Percentiles rank a stretch among this genome's conserved stretches.
Evolutionary conservation across 2,329 filamentous ascomycete species (phyloP).

Genomic region (Cladophialophora immunda): DNA sequence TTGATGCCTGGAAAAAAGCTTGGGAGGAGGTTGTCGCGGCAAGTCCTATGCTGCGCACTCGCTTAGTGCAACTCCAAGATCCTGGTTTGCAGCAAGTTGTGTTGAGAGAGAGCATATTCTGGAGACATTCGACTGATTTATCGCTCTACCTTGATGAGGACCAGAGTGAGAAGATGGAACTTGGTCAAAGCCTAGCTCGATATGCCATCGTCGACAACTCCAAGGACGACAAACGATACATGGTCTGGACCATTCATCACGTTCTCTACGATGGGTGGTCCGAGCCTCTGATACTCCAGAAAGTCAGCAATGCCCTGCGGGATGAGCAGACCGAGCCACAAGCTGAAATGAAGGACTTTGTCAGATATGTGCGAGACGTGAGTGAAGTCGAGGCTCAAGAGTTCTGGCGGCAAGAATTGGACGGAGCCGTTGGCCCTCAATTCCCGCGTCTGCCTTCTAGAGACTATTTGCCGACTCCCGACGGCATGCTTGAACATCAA

Average conservation of each 20-base stretch:
- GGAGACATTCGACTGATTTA: slow-evolving; percentile 46
- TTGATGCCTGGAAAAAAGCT: slow-evolving; percentile 54
- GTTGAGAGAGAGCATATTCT: slow-evolving; percentile 48
- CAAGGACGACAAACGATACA: slow-evolving; percentile 45
- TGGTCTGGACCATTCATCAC: slow-evolving; percentile 62
- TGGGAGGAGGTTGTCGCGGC: slow-evolving; percentile 58
- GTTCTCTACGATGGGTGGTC: slow-evolving; percentile 63
- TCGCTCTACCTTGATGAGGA: slow-evolving; percentile 42
- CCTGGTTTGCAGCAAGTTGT: slow-evolving; percentile 53
- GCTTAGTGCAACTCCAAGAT: slow-evolving; percentile 52
- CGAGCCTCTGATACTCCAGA: slow-evolving; percentile 48
- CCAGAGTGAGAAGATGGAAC: slow-evolving; percentile 44
- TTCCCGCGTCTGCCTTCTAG: slow-evolving; percentile 60
- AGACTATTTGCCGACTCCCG: slow-evolving; percentile 56
- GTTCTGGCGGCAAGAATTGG: slow-evolving; percentile 59
- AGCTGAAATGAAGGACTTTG: slow-evolving; percentile 56
- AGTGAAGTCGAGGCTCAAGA: slow-evolving; percentile 52
- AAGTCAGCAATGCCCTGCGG: slow-evolving; percentile 49
- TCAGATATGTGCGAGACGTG: slow-evolving; percentile 55
- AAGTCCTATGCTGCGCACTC: slow-evolving; percentile 59
- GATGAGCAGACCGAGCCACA: slow-evolving; percentile 10
- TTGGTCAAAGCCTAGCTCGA: slow-evolving; percentile 47
- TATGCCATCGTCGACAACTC: slow-evolving; percentile 48
- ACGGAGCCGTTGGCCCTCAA: slow-evolving; percentile 56
- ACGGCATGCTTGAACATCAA: slow-evolving; percentile 56